Evolutionary conservation across 2,329 filamentous ascomycete species (phyloP).

Genomic region (Claviceps citrina): DNA sequence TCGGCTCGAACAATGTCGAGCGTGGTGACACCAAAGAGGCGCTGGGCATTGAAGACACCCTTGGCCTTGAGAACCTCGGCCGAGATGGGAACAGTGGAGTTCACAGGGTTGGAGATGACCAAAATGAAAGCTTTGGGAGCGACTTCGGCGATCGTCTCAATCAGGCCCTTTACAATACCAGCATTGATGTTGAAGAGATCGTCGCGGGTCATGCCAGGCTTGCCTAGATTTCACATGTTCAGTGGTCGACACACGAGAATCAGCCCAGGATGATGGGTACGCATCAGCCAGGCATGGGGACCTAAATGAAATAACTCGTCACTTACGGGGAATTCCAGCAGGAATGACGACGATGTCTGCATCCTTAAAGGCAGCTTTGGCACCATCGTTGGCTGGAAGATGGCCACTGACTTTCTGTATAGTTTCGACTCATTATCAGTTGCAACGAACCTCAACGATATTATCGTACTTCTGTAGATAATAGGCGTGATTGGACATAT

Average conservation of each 20-base stretch:
- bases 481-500: constrained; percentile 4
- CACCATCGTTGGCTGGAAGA: constrained; percentile 71
- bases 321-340: constrained; percentile 87
- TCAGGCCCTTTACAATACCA: constrained; percentile 86
- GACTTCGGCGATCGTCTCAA: constrained; percentile 74
- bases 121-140: constrained; percentile 88
- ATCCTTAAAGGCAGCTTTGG: constrained; percentile 78
- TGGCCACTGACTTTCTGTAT: constrained; percentile 69
- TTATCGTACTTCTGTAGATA: constrained; percentile 1
- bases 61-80: constrained; percentile 92
- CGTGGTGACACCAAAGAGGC: constrained; percentile 95
- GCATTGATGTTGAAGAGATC: constrained; percentile 99
- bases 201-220: constrained; percentile 98
- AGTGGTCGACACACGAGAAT: background rate
- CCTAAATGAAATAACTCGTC: background rate
- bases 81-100: constrained; percentile 95
- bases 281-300: background rate
- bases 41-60: constrained; percentile 85
- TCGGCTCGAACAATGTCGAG: constrained; percentile 96
- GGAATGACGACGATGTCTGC: constrained; percentile 95
- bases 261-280: background rate
- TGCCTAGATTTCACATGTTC: constrained; percentile 42
- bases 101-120: constrained; percentile 98
- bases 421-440: constrained; percentile 5
- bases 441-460: background rate